A percentile compares a stretch with the other conserved stretches of the same genome.
These are phyloP conservation scores for Peniophora sp. DNA, from an alignment of 1,284 basidiomycete genomes.

Conservation along the genomic window DNA sequence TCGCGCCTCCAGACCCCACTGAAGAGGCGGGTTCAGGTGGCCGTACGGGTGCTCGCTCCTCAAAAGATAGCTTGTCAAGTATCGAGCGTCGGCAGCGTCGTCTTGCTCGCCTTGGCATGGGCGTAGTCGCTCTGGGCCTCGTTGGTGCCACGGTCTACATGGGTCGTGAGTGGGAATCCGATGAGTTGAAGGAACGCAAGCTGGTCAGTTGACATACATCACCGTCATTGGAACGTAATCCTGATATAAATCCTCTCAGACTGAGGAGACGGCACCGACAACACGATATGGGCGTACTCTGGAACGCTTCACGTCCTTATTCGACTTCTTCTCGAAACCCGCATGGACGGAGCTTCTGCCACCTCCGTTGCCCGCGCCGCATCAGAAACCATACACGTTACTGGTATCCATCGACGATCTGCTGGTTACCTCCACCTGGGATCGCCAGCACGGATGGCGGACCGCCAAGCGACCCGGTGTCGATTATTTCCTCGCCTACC, in stretches of 20 bases:
- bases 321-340: constrained; percentile 85
- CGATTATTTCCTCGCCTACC: constrained; percentile 95
- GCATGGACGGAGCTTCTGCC: constrained; percentile 90
- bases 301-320: constrained; percentile 49
- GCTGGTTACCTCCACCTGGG: constrained; percentile 88
- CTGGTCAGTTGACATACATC: constrained; percentile 31
- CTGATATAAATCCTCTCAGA: constrained; percentile 26
- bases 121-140: constrained; percentile 39
- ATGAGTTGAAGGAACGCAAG: constrained; percentile 24
- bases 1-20: not conserved
- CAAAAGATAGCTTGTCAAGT: constrained; percentile 62
- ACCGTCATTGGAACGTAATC: constrained; percentile 17
- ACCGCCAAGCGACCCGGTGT: constrained; percentile 93
- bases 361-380: constrained; percentile 75
- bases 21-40: not conserved
- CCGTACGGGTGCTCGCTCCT: constrained; percentile 64
- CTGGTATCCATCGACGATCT: constrained; percentile 91
- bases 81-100: constrained; percentile 60
- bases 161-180: constrained; percentile 26
- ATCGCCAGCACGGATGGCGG: constrained; percentile 83
- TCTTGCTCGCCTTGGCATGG: constrained; percentile 42
- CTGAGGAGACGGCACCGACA: constrained; percentile 45
- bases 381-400: constrained; percentile 89
- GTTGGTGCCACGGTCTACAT: constrained; percentile 30
- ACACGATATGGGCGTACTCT: constrained; percentile 57